Conservation (phyloP, 1,284 basidiomycete species). For the Malassezia yamatoensis region DNA sequence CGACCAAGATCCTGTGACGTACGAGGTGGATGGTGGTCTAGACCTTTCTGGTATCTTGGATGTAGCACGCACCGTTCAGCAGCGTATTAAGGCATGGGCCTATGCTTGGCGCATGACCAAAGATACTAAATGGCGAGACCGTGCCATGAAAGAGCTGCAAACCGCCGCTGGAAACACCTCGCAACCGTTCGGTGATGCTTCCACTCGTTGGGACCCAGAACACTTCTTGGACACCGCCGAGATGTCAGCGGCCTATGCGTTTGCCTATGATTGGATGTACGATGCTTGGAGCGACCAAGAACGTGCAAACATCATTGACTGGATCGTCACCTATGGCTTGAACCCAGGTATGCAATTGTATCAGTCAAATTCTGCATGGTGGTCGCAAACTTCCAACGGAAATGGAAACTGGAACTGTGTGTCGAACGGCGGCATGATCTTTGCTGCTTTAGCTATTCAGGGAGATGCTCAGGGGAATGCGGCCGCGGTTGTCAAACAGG, state of each 20-base stretch:
- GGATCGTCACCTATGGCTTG: conserved; percentile 66
- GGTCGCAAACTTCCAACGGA: conserved; percentile 47
- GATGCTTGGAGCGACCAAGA: conserved; percentile 70
- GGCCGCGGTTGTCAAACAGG: conserved; percentile 59
- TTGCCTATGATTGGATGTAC: conserved; percentile 90
- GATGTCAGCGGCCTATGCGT: conserved; percentile 56
- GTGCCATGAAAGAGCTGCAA: conserved; percentile 68
- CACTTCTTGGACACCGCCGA: conserved; percentile 96
- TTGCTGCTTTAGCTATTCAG: conserved; percentile 80
- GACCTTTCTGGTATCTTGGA: conserved; percentile 78
- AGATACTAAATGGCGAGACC: conserved; percentile 77
- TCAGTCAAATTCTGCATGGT: conserved; percentile 50
- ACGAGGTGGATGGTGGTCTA: conserved; percentile 60
- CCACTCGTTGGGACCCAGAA: conserved; percentile 60
- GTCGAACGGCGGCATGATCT: conserved; percentile 78
- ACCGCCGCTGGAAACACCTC: conserved; percentile 44
- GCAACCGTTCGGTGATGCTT: conserved; percentile 54
- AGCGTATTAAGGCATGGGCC: conserved; percentile 78
- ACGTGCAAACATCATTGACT: conserved; percentile 60
- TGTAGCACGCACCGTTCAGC: conserved; percentile 76
- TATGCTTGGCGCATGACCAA: conserved; percentile 86
- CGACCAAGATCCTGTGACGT: conserved; percentile 56
- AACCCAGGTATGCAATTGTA: conserved; percentile 52
- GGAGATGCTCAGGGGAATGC: conserved; percentile 60
- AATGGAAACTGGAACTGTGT: conserved; percentile 95